These are phyloP conservation scores for Petunia hybrid DNA, from an alignment of 305 asterid genomes.

Conservation along the genomic window DNA sequence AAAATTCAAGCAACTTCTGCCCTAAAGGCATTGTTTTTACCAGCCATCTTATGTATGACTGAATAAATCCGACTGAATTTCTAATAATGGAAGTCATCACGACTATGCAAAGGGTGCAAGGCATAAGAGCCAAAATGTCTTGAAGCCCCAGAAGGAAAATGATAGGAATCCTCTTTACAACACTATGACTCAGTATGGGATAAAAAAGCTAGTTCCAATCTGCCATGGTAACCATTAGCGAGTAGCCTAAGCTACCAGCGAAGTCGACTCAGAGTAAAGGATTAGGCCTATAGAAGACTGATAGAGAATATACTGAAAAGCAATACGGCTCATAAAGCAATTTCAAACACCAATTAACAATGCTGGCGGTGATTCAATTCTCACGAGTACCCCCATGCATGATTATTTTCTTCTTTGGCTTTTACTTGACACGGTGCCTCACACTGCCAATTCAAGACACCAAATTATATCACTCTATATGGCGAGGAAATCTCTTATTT, in stretches of 20 bases:
- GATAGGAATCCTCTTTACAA: background rate
- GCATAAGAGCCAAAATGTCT: background rate
- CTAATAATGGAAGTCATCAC: background rate
- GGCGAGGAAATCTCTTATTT: slow-evolving; percentile 11
- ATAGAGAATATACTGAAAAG: background rate
- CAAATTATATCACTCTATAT: background rate
- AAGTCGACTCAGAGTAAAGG: slow-evolving; percentile 19
- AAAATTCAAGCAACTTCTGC: background rate
- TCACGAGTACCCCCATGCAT: slow-evolving; percentile 29
- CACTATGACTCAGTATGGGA: background rate
- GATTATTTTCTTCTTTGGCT: background rate
- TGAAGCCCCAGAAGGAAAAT: slow-evolving; percentile 12
- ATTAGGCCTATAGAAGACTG: background rate
- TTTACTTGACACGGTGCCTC: background rate
- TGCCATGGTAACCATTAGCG: background rate
- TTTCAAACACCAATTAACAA: background rate
- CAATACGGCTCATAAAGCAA: background rate
- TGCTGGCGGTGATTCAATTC: background rate
- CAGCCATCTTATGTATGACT: background rate
- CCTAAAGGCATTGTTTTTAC: slow-evolving; percentile 1
- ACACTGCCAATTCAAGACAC: background rate
- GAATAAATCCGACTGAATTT: slow-evolving; percentile 9
- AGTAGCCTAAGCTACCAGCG: background rate
- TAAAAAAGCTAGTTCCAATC: slow-evolving; percentile 6
- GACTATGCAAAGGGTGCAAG: background rate